Evolutionary conservation across 495 filamentous ascomycete genomes (phyloP).

Genomic region (Acidiella bohemica): DNA sequence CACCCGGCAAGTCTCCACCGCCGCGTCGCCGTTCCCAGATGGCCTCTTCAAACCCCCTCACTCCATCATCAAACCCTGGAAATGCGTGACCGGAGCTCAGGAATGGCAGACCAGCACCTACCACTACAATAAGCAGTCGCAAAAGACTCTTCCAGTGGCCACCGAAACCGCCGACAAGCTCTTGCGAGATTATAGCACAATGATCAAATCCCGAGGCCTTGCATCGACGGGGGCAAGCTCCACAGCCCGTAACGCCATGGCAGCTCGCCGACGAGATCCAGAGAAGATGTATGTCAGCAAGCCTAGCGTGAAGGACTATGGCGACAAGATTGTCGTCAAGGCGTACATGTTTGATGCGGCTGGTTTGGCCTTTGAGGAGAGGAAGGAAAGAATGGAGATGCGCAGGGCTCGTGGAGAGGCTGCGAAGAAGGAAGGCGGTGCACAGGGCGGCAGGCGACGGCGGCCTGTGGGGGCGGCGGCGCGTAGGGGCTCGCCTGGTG

Average conservation of each 20-base stretch:
- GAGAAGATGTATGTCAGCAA: slow-evolving; percentile 7
- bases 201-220: background rate
- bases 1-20: too few species aligned
- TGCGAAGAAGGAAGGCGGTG: too few species aligned
- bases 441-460: too few species aligned
- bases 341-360: slow-evolving; percentile 15
- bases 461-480: too few species aligned
- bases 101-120: slow-evolving; percentile 21
- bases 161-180: slow-evolving; percentile 8
- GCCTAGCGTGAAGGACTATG: slow-evolving; percentile 13
- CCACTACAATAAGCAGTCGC: slow-evolving; percentile 15
- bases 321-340: slow-evolving; percentile 13
- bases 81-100: slow-evolving; percentile 12
- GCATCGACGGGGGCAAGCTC: background rate
- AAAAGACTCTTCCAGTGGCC: slow-evolving; percentile 13
- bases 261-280: background rate
- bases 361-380: slow-evolving; percentile 11
- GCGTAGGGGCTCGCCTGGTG: too few species aligned
- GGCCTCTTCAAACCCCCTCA: slow-evolving; percentile 13
- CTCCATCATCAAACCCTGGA: slow-evolving; percentile 11
- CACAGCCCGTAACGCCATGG: slow-evolving; percentile 5
- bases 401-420: too few species aligned
- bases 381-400: slow-evolving; percentile 1
- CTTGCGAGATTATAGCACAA: slow-evolving; percentile 10
- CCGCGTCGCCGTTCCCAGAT: too few species aligned